Conservation (phyloP, 805 yeast species). For the Starmerella cellae region DNA sequence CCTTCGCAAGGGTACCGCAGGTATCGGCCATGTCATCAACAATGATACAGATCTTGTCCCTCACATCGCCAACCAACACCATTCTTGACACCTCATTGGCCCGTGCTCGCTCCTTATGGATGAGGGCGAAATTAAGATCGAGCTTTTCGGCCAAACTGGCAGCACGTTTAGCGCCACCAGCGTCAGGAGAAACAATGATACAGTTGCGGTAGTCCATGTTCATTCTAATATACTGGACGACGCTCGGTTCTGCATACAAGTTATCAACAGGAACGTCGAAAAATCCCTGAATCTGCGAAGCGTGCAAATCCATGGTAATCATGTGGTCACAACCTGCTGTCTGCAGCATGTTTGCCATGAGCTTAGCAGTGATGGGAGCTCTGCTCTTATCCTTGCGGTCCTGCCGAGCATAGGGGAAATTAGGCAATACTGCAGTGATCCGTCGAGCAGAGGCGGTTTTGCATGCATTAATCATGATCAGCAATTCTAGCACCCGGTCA, state of each 20-base stretch:
- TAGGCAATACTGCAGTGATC: conserved; percentile 89
- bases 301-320: conserved; percentile 94
- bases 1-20: conserved; percentile 92
- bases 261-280: conserved; percentile 94
- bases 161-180: conserved; percentile 97
- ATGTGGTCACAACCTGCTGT: conserved; percentile 96
- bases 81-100: conserved; percentile 95
- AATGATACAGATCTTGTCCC: conserved; percentile 67
- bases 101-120: conserved; percentile 91
- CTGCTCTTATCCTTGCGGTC: conserved; percentile 93
- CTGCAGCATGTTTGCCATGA: conserved; percentile 82
- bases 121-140: conserved; percentile 86
- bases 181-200: conserved; percentile 90
- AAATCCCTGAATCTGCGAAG: conserved; percentile 96
- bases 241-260: conserved; percentile 88
- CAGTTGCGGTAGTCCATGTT: conserved; percentile 46
- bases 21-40: conserved; percentile 99
- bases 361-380: conserved; percentile 92
- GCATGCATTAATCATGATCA: conserved; percentile 88
- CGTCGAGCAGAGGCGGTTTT: conserved; percentile 89
- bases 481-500: conserved; percentile 73
- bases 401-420: conserved; percentile 95
- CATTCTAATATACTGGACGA: conserved; percentile 66
- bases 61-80: conserved; percentile 95
- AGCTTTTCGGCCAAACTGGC: conserved; percentile 92